phyloP scores from a whole-genome alignment of 257 asterid genomes.

The Ilex asprella region DNA sequence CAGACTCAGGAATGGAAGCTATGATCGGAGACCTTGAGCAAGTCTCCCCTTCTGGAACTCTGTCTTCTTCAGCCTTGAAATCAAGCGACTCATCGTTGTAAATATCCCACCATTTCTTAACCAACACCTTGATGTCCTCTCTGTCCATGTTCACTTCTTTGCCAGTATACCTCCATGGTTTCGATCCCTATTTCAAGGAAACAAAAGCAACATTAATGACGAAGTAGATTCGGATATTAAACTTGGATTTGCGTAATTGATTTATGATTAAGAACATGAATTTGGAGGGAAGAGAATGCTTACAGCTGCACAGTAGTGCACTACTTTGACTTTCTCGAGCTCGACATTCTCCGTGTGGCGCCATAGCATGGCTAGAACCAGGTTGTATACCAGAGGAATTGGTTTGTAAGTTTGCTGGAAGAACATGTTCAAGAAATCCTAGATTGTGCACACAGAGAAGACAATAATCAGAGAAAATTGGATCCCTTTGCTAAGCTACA shows the following conservation, averaged over 20 bases:
- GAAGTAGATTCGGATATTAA: background rate
- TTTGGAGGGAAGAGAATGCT: background rate
- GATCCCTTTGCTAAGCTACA: too few relatives aligned
- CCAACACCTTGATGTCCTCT: constrained; percentile 53
- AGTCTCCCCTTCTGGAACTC: constrained; percentile 18
- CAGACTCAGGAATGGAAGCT: constrained; percentile 45
- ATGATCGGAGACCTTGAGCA: constrained; percentile 41
- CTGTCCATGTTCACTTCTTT: constrained; percentile 57
- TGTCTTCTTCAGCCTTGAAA: constrained; percentile 31
- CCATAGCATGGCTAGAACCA: constrained; percentile 54
- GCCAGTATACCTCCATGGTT: constrained; percentile 72
- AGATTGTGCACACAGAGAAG: background rate
- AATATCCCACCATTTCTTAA: constrained; percentile 65
- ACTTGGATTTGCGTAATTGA: background rate
- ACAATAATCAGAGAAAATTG: background rate
- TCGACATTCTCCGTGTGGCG: constrained; percentile 50
- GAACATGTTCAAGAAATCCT: constrained; percentile 47
- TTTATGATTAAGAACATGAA: too few relatives aligned
- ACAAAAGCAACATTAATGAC: constrained; percentile 26
- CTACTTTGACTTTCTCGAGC: constrained; percentile 41
- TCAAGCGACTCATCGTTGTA: constrained; percentile 58
- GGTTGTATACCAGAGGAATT: constrained; percentile 35
- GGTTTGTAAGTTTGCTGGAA: constrained; percentile 39
- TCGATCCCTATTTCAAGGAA: constrained; percentile 36
- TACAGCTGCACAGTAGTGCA: constrained; percentile 56